phyloP scores from a whole-genome alignment of 805 yeast genomes.

The Millerozyma acaciae region DNA sequence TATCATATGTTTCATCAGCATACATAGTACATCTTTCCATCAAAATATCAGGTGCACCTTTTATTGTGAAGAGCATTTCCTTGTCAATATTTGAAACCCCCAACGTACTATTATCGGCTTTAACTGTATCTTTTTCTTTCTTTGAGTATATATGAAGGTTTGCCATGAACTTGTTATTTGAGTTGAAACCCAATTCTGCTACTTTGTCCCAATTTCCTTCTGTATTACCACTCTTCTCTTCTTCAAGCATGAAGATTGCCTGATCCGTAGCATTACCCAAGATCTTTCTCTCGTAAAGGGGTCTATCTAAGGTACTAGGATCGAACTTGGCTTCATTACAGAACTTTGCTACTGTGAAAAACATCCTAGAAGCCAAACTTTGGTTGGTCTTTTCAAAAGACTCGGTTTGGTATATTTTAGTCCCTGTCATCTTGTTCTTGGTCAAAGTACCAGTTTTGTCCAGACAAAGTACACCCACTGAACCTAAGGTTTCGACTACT shows the following conservation, averaged over 20 bases:
- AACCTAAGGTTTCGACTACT: slow-evolving; percentile 57
- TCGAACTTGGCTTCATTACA: slow-evolving; percentile 31
- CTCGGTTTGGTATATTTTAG: too few species aligned
- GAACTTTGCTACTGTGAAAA: slow-evolving; percentile 19
- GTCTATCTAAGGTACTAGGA: slow-evolving; percentile 2
- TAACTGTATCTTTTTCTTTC: too few species aligned
- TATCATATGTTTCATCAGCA: slow-evolving; percentile 14
- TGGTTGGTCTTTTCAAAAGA: slow-evolving; percentile 9
- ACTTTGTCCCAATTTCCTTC: slow-evolving; percentile 20
- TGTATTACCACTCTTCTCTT: too few species aligned
- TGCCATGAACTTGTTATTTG: slow-evolving; percentile 45
- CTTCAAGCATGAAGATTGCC: slow-evolving; percentile 25
- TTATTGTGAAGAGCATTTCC: slow-evolving; percentile 26
- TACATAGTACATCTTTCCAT: slow-evolving; percentile 23
- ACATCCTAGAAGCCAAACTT: slow-evolving; percentile 8
- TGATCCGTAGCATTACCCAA: slow-evolving; percentile 49
- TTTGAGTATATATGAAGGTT: too few species aligned
- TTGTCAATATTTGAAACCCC: too few species aligned
- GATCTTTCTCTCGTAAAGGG: slow-evolving; percentile 16
- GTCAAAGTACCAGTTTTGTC: slow-evolving; percentile 49
- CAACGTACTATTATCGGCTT: too few species aligned
- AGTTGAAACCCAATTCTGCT: slow-evolving; percentile 39
- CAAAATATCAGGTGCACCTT: slow-evolving; percentile 48
- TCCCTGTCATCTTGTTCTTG: slow-evolving; percentile 45
- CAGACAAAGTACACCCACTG: slow-evolving; percentile 44